Base-by-base conservation (phyloP, 2,329 filamentous ascomycete genomes). In the Talaromyces sp. region DNA sequence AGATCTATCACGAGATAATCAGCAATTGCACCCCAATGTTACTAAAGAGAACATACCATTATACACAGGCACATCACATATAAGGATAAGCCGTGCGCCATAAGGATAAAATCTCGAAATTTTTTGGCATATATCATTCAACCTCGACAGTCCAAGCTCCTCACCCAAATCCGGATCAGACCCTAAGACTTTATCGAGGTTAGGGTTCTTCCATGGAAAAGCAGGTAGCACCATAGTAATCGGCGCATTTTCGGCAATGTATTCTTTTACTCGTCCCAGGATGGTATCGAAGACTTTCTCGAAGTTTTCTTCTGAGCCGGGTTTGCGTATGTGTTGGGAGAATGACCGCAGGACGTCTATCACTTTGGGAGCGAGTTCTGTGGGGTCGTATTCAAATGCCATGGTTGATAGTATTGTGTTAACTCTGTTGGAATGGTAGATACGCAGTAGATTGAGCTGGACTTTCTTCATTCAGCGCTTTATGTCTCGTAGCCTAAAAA, bases 131-230 rank as follows among this genome's bases (percentile, higher is more conserved):
- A 82, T 69, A 0, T 72, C 73, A 58, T 82, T 78, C 62, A 82
- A 68, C 58, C 77, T 77, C 2, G 71, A 69, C 7, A 82, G 71
- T 3, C 80, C 78, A 36, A 82, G 62, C 36, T 80, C 77, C 63
- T 82, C 80, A 3, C 75, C 80, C 15, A 78, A 71, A 49, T 82
- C 80, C 0, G 80, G 80, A 4, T 80, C 68, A 1, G 64, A 64
- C 1, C 80, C 74, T 10, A 75, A 63, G 15, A 76, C 75, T 64
- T 78, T 78, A 58, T 76, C 73, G 8, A 67, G 65, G 61, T 75
- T 75, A 10, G 73, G 72, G 1, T 72, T 74, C n/a, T 75, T 75
- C 58, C 73, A 74, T 0, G 73, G 73, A 19, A 74, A 75, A 5
- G 73, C 73, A 1, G 73, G 73, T 11, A 75, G 56, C 15, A 74